Conservation (phyloP, 2,329 filamentous ascomycete genomes). For the Hymenoscyphus albidus region DNA sequence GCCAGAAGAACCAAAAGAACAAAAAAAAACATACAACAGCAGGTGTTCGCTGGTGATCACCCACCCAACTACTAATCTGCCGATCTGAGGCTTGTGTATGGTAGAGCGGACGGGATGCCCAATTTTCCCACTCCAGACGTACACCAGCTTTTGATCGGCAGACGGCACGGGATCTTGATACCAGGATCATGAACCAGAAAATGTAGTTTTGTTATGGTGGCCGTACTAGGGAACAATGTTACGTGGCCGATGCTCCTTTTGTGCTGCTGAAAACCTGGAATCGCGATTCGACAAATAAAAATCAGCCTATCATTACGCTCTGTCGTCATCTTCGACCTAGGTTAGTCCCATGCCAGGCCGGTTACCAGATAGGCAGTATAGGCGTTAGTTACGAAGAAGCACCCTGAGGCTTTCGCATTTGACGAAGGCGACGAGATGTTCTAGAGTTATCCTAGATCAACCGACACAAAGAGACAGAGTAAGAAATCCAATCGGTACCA, state of each 20-base stretch:
- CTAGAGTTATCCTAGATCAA: not conserved
- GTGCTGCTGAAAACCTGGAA: not conserved
- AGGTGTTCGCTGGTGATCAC: too few species aligned
- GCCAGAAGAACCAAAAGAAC: too few species aligned
- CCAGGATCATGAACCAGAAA: too few species aligned
- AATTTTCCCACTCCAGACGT: too few species aligned
- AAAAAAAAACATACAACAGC: too few species aligned
- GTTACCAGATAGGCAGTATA: too few species aligned
- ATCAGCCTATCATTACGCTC: not conserved
- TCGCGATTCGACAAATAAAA: not conserved
- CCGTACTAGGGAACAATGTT: conserved; percentile 3
- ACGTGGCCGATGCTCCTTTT: conserved; percentile 1
- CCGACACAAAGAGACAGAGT: not conserved
- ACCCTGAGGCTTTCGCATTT: not conserved
- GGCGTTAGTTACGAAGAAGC: not conserved
- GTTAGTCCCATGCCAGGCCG: not conserved
- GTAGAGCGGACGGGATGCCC: too few species aligned
- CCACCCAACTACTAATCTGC: too few species aligned
- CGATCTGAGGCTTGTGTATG: too few species aligned
- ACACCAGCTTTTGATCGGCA: too few species aligned
- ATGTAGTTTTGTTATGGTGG: too few species aligned
- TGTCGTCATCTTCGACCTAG: not conserved
- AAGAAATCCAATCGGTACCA: not conserved
- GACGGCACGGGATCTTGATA: too few species aligned
- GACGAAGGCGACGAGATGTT: not conserved